These are phyloP conservation scores for Debaryomycetaceae sp. DNA, from an alignment of 1,139 yeast genomes.

Conservation along the genomic window DNA sequence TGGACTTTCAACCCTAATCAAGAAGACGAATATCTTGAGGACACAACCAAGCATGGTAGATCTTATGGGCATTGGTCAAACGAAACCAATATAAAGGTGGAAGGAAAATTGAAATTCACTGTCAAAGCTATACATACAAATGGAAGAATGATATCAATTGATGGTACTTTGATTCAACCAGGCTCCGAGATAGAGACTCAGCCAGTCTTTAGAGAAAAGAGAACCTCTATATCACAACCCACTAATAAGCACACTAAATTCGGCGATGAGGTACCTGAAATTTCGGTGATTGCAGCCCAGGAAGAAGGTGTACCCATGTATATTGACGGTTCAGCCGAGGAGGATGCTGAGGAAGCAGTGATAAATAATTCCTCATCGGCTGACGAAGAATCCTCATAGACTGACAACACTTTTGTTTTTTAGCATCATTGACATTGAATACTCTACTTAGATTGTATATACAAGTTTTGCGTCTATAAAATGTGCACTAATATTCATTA, in stretches of 20 bases:
- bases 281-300: constrained; percentile 19
- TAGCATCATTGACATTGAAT: constrained; percentile 3
- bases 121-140: constrained; percentile 71
- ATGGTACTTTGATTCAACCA: constrained; percentile 73
- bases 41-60: constrained; percentile 24
- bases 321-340: constrained; percentile 16
- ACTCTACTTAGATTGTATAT: constrained; percentile 3
- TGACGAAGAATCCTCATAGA: constrained; percentile 26
- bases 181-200: constrained; percentile 57
- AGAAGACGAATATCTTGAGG: constrained; percentile 48
- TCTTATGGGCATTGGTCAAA: constrained; percentile 89
- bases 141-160: constrained; percentile 79
- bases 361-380: constrained; percentile 31
- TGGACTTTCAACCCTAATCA: constrained; percentile 86
- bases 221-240: constrained; percentile 15
- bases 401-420: background rate
- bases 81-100: constrained; percentile 65
- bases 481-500: constrained; percentile 5
- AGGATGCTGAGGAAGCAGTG: constrained; percentile 24
- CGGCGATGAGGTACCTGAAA: constrained; percentile 30
- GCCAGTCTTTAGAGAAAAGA: constrained; percentile 43
- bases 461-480: constrained; percentile 2
- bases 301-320: constrained; percentile 21
- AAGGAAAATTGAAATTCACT: constrained; percentile 75
- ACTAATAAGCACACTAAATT: constrained; percentile 40